phyloP scores from a whole-genome alignment of 345 rosid genomes.

The Euclidium syriacum region DNA sequence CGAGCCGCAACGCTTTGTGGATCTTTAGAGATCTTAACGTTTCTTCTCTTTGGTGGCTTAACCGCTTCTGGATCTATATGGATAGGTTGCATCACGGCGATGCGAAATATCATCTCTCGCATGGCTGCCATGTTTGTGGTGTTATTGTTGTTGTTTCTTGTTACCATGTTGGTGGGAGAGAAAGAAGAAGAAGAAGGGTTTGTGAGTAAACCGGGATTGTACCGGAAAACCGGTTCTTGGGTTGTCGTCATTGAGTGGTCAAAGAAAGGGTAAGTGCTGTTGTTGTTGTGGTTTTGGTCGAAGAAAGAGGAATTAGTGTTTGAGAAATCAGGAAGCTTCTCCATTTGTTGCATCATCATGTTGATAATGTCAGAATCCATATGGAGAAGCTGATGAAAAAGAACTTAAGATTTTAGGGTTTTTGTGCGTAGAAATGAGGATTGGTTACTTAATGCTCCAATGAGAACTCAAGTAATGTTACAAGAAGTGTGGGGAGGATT shows the following conservation, averaged over 20 bases:
- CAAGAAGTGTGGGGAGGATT: conserved; percentile 26
- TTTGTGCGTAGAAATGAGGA: conserved; percentile 16
- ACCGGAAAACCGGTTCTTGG: conserved; percentile 29
- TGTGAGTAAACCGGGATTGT: conserved; percentile 14
- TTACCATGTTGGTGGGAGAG: conserved; percentile 12
- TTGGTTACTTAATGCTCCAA: conserved; percentile 27
- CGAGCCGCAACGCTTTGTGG: conserved; percentile 95
- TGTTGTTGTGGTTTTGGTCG: conserved; percentile 20
- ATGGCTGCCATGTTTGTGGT: conserved; percentile 55
- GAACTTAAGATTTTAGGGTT: too few relatives aligned
- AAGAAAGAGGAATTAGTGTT: conserved; percentile 20
- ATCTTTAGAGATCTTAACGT: conserved; percentile 88
- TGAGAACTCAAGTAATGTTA: conserved; percentile 31
- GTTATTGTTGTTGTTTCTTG: conserved; percentile 38
- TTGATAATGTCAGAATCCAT: conserved; percentile 42
- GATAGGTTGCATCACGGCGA: conserved; percentile 88
- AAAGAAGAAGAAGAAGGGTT: conserved; percentile 24
- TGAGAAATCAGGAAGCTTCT: conserved; percentile 56
- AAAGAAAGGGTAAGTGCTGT: conserved; percentile 24
- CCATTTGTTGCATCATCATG: conserved; percentile 65
- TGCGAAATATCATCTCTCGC: conserved; percentile 78
- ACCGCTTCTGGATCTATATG: conserved; percentile 80
- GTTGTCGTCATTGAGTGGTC: conserved; percentile 6
- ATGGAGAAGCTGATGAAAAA: conserved; percentile 28
- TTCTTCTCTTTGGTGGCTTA: conserved; percentile 81